phyloP scores from a whole-genome alignment of 1,284 basidiomycete genomes.

The Pyrrhoderma lamaoense region DNA sequence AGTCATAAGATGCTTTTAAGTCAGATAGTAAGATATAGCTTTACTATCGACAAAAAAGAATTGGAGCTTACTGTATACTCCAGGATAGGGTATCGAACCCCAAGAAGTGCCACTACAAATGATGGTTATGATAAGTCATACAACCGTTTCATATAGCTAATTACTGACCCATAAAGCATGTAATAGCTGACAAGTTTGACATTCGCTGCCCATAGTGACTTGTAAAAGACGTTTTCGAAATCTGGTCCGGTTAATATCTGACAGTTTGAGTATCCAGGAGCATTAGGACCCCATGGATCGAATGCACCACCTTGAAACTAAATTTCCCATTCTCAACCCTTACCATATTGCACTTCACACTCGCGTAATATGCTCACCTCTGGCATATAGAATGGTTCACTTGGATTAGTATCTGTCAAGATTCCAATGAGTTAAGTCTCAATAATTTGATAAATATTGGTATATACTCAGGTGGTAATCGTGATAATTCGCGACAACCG shows the following conservation, averaged over 20 bases:
- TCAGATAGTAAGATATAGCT: slow-evolving; percentile 28
- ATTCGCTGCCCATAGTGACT: slow-evolving; percentile 26
- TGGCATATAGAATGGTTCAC: slow-evolving; percentile 29
- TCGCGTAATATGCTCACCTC: slow-evolving; percentile 24
- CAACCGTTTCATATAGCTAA: slow-evolving; percentile 19
- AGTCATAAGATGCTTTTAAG: slow-evolving; percentile 20
- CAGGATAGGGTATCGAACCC: slow-evolving; percentile 28
- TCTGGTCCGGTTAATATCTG: slow-evolving; percentile 24
- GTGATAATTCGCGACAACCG: slow-evolving; percentile 36
- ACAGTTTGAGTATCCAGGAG: slow-evolving; percentile 23
- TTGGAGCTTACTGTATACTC: slow-evolving; percentile 27
- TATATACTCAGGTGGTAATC: slow-evolving; percentile 27
- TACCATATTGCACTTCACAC: neutral
- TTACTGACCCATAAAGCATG: slow-evolving; percentile 30
- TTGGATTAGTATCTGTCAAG: slow-evolving; percentile 36
- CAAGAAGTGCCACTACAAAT: slow-evolving; percentile 31
- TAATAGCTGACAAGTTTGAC: slow-evolving; percentile 28
- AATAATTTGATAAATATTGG: slow-evolving; percentile 44
- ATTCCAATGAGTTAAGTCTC: slow-evolving; percentile 64
- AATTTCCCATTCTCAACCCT: slow-evolving; percentile 49
- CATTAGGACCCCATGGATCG: slow-evolving; percentile 23
- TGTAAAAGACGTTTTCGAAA: slow-evolving; percentile 28
- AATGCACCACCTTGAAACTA: slow-evolving; percentile 24
- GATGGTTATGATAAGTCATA: slow-evolving; percentile 7
- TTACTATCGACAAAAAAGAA: neutral